Evolutionary conservation across 495 filamentous ascomycete genomes (phyloP), one percentile per base, ranked within the genome.

Genomic region (Penicillium subrubescens): DNA sequence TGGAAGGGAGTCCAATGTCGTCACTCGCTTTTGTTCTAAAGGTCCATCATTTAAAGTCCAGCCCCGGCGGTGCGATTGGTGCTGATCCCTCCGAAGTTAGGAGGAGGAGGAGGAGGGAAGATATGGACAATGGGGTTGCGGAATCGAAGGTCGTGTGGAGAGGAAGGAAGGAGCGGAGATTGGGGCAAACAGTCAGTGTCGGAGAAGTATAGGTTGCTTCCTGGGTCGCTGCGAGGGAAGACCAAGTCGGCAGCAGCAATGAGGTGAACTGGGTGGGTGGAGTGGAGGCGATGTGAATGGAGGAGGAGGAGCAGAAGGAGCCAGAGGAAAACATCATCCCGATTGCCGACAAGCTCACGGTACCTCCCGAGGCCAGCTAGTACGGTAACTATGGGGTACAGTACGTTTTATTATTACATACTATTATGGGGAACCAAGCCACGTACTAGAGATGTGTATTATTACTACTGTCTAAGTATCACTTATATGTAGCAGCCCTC

Each of bases 331-430:
- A 64, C 64, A 67, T 66, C 44, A 66, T 70, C 44, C 71, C 71
- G 71, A 73, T 43, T 73, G 41, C 65, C 71, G 68, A 68, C 60
- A 35, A 41, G 48, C 65, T 61, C 51, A 67, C 71, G 71, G 71
- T 73, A 71, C 71, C 69, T 73, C 64, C 71, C 71, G 71, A 73
- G 53, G 44, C 44, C 41, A 48, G 29, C 44, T 41, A 31, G 15
- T 23, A 58, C 21, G 21, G 53, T 35, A 35, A 56, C 7, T 48
- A 17, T 48, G 44, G 21, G 44, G 44, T 46, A 46, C 8, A 21
- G 8, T 48, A 48, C 44, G 31, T 8, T 8, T 33, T 33, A 27
- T 33, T 2, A 33, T 33, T 33, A 33, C 31, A 33, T 33, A 33
- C 8, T 33, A 33, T 8, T 33, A 8, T 33, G 7, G 31, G 31